Base-by-base conservation (phyloP, 164 flowering plant species). In the Malania oleifera region DNA sequence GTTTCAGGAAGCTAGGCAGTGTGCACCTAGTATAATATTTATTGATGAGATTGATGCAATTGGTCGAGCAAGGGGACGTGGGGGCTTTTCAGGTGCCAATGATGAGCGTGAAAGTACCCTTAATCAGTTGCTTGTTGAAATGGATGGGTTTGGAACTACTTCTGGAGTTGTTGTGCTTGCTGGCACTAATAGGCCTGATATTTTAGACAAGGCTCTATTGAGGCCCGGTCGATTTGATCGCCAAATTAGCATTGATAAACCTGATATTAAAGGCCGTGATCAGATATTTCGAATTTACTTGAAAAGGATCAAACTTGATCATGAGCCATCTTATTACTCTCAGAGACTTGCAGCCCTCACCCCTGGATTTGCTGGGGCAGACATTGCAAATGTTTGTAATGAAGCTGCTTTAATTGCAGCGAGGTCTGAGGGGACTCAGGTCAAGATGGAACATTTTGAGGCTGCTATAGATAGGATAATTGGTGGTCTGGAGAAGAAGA, bases 171-270 rank as follows among this genome's bases (percentile, higher is more conserved):
- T 91, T 65, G 96, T 91, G 27, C 83, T 92, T 75, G 96, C 96
- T 63, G 91, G 93, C 28, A 89, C 96, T 39, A 89, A 92, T 56
- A 77, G 91, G 54, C 91, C 95, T 50, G 98, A 92, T 64, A 87
- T 87, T 67, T 67, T 91, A 57, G 96, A 86, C 69, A 84, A 86
- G 77, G 97, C 93, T 37, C 54, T 91, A 49, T 64, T 86, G 70
- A 80, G 97, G 73, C 96, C 96, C 54, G 96, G 96, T n/a, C 79
- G 97, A 52, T 87, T 91, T 78, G 97, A 88, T 73, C 84, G 96
- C 13, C 93, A 86, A 52, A 82, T 91, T 49, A 23, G 80, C n/a
- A 78, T 88, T 49, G 97, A 86, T 61, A 85, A 85, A 66, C 97
- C 93, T 56, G 97, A 87, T 57, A 78, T 90, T 59, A 86, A 80